Evolutionary conservation across 345 rosid species (phyloP).

Genomic region (Eucalyptus regnans): DNA sequence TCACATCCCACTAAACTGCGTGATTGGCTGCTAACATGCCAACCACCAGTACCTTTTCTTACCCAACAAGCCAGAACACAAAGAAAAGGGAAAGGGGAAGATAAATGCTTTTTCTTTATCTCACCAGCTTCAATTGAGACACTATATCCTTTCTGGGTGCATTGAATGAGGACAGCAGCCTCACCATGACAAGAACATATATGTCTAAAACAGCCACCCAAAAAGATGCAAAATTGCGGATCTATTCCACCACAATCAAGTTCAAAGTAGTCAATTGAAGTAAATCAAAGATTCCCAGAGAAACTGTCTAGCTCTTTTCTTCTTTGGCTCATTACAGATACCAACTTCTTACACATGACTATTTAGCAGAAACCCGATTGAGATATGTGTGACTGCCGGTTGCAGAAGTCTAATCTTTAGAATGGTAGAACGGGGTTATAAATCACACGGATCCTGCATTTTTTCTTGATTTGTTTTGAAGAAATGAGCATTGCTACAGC

Average conservation of each 20-base stretch:
- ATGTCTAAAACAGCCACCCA: neutral
- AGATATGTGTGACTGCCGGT: neutral
- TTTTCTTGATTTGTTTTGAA: neutral
- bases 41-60: neutral
- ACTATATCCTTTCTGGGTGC: neutral
- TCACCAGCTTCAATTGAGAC: neutral
- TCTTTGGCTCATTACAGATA: neutral
- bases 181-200: neutral
- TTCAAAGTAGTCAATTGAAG: neutral
- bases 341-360: neutral
- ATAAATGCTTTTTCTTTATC: neutral
- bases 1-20: neutral
- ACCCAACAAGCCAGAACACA: neutral
- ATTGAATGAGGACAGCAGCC: neutral
- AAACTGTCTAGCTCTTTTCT: neutral
- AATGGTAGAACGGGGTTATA: neutral
- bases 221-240: neutral
- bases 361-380: neutral
- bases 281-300: neutral
- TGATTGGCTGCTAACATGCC: neutral
- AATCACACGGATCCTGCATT: neutral
- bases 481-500: neutral
- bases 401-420: neutral
- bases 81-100: neutral
- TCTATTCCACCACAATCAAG: neutral